Conservation (phyloP, 2,329 filamentous ascomycete species). For the Paraconiothyrium brasiliense region DNA sequence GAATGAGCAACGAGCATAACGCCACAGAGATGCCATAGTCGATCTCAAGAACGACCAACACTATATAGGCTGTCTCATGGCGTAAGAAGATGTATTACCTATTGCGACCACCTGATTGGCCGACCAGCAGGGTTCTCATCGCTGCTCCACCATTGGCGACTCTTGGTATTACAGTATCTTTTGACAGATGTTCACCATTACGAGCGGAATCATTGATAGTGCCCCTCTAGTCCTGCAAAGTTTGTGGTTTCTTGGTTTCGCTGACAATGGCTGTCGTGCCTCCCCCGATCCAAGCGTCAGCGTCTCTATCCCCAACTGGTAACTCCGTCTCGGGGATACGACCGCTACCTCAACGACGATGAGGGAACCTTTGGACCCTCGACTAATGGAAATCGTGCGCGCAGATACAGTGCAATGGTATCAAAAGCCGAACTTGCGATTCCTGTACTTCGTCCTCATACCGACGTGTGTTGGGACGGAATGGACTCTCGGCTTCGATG, state of each 20-base stretch:
- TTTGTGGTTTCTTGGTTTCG: neutral
- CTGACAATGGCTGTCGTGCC: neutral
- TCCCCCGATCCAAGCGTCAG: neutral
- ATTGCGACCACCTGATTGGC: conserved; percentile 2
- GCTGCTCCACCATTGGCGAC: neutral
- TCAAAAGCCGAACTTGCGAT: neutral
- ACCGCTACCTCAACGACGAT: neutral
- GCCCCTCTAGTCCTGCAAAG: neutral
- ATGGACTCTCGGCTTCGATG: conserved; percentile 5
- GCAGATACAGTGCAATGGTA: conserved; percentile 2
- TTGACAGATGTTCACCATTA: neutral
- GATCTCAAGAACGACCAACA: neutral
- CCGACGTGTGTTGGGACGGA: neutral
- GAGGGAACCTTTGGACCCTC: neutral
- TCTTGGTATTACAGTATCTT: conserved; percentile 3
- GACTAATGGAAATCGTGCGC: neutral
- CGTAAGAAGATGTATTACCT: neutral
- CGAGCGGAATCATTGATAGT: neutral
- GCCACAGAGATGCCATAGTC: too few species aligned
- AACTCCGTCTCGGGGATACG: neutral
- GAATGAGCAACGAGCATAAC: too few species aligned
- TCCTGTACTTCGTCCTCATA: conserved; percentile 5
- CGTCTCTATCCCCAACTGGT: too few species aligned
- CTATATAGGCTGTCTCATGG: too few species aligned
- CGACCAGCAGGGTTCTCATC: conserved; percentile 4